phyloP scores from a whole-genome alignment of 345 rosid genomes.

The Nasturtium officinale region DNA sequence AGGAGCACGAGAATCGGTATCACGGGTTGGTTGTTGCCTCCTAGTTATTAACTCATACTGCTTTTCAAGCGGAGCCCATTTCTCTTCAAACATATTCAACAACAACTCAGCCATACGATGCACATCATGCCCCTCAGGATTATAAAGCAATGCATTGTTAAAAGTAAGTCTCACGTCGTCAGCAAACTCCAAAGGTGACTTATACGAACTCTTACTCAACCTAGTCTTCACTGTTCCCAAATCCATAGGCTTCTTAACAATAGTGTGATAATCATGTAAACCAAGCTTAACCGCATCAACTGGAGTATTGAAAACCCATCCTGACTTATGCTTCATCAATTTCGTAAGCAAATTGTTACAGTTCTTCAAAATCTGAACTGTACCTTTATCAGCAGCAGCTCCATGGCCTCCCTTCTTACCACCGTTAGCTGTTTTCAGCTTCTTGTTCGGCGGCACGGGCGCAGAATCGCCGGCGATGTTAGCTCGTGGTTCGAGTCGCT shows the following conservation, averaged over 20 bases:
- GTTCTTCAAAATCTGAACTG: constrained; percentile 53
- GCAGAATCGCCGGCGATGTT: constrained; percentile 39
- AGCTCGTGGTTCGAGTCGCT: constrained; percentile 40
- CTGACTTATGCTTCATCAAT: constrained; percentile 82
- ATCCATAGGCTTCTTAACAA: constrained; percentile 91
- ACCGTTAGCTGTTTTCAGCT: constrained; percentile 51
- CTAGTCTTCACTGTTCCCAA: constrained; percentile 78
- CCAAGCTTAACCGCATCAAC: constrained; percentile 78
- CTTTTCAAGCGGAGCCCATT: constrained; percentile 57
- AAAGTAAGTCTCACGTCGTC: constrained; percentile 88
- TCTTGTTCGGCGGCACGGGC: constrained; percentile 36
- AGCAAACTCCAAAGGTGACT: constrained; percentile 73
- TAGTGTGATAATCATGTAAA: constrained; percentile 71
- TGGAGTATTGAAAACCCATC: constrained; percentile 84
- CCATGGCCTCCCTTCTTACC: constrained; percentile 30
- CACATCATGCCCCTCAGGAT: constrained; percentile 83
- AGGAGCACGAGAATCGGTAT: constrained; percentile 20
- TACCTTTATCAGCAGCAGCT: constrained; percentile 42
- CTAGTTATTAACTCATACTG: constrained; percentile 43
- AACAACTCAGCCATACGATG: constrained; percentile 71
- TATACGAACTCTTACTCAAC: constrained; percentile 64
- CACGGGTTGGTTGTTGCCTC: constrained; percentile 39
- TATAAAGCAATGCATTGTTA: constrained; percentile 79
- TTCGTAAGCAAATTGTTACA: constrained; percentile 63
- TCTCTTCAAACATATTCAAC: constrained; percentile 64